Conservation (phyloP, 2,329 filamentous ascomycete genomes). For the Beauveria sp. region DNA sequence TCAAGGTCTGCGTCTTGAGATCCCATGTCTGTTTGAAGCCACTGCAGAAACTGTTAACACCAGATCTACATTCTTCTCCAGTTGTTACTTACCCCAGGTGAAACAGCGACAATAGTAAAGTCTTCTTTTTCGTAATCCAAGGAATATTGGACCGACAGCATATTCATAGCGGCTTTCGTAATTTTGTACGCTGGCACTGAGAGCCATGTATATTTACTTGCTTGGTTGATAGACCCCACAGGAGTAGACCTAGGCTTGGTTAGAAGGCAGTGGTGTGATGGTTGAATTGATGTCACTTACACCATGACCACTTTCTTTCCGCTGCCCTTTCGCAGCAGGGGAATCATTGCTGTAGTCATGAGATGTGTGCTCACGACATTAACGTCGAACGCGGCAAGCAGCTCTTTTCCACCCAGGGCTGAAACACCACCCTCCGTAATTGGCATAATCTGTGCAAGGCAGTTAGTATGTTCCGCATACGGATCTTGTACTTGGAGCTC, state of each 20-base stretch:
- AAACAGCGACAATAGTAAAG: conserved; percentile 26
- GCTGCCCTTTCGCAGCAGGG: neutral
- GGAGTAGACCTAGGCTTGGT: neutral
- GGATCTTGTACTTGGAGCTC: neutral
- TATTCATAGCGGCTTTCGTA: conserved; percentile 39
- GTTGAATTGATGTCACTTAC: neutral
- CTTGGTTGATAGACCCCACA: neutral
- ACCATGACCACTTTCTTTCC: neutral
- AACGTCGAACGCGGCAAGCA: neutral
- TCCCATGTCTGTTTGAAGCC: conserved; percentile 37
- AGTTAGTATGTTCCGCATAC: neutral
- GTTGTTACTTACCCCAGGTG: neutral
- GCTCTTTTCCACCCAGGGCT: neutral
- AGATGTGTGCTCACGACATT: neutral
- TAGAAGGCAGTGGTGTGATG: neutral
- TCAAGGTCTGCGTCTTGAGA: conserved; percentile 31
- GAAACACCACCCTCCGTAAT: neutral
- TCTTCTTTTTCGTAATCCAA: conserved; percentile 27
- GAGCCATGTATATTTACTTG: neutral
- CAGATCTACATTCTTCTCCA: neutral
- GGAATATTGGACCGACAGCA: conserved; percentile 35
- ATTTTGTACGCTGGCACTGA: conserved; percentile 33
- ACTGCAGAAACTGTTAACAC: conserved; percentile 22
- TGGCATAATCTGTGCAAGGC: neutral
- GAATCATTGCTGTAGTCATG: neutral